phyloP scores from a whole-genome alignment of 306 rosid species.

The Pyrus bretschneideri region DNA sequence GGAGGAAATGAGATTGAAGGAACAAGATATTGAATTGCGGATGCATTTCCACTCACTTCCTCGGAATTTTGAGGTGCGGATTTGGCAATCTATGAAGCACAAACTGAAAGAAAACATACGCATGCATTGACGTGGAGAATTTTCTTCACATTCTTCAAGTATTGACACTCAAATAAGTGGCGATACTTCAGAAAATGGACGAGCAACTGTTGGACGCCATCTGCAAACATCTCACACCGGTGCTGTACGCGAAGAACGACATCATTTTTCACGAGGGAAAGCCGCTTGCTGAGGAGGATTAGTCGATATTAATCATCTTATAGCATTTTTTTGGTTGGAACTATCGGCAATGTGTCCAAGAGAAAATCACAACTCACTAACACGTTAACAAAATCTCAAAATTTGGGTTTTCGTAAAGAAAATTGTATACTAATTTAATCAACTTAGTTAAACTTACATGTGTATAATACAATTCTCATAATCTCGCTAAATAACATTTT shows the following conservation, averaged over 20 bases:
- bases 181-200: slow-evolving; percentile 34
- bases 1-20: slow-evolving; percentile 15
- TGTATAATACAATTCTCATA: too few relatives aligned
- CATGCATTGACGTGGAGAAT: neutral
- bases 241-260: slow-evolving; percentile 27
- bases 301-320: neutral
- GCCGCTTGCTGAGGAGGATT: slow-evolving; percentile 17
- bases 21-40: slow-evolving; percentile 19
- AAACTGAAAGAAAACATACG: slow-evolving; percentile 1
- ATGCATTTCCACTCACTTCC: slow-evolving; percentile 14
- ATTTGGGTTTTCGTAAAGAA: rapidly evolving
- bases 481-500: too few relatives aligned
- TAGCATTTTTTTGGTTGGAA: neutral
- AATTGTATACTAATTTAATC: too few relatives aligned
- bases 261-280: slow-evolving; percentile 41
- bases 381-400: too few relatives aligned
- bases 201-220: slow-evolving; percentile 38
- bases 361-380: neutral
- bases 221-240: slow-evolving; percentile 43
- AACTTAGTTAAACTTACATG: too few relatives aligned
- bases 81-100: neutral
- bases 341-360: neutral
- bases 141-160: neutral
- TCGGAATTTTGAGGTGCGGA: neutral
- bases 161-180: slow-evolving; percentile 3